Evolutionary conservation across 75 land plant genomes (phyloP), one percentile per base, ranked within the genome.

Genomic region (Pinus albicaulis): DNA sequence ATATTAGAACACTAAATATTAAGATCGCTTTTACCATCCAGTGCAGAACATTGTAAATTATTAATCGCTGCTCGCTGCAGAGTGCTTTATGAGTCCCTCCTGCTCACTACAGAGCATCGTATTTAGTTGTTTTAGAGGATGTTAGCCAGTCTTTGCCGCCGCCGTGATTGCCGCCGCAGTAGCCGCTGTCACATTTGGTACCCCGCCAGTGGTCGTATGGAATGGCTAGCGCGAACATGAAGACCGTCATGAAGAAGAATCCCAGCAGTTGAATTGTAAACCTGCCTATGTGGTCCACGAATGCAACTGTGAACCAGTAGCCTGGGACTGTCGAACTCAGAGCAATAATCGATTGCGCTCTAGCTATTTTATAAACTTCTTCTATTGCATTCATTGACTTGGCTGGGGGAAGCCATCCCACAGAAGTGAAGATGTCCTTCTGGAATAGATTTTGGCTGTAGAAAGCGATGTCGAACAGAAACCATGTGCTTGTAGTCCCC

Each of bases 401-500:
- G 28, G 17, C 25, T 15, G 58, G 15, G 1, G 88, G 88, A 31
- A 86, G 63, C 88, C 88, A 86, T 20, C 88, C 84, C 56, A 85
- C 53, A 11, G 77, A 69, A 2, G 71, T 58, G 83, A 85, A 85
- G 76, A 86, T 76, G 56, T 86, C 79, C 56, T 83, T 85, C 19
- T 86, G 88, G 73, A 86, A 86, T 12, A 86, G 79, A 22, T 83
- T 85, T 61, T 85, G 87, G 68, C 81, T 78, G 82, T 85, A 83
- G 78, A 83, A 85, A 1, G 88, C 88, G 26, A 81, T 76, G 60
- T 86, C 92, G 31, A 90, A 65, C 0, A 91, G 73, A 61, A 91
- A 90, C 93, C 93, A 91, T n/a, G 89, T 89, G 57, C 81, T 56
- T 0, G 92, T 76, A 23, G 93, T 91, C 23, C 88, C 93, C 14